phyloP scores from a whole-genome alignment of 2,329 filamentous ascomycete species.

The Xylariales sp. region DNA sequence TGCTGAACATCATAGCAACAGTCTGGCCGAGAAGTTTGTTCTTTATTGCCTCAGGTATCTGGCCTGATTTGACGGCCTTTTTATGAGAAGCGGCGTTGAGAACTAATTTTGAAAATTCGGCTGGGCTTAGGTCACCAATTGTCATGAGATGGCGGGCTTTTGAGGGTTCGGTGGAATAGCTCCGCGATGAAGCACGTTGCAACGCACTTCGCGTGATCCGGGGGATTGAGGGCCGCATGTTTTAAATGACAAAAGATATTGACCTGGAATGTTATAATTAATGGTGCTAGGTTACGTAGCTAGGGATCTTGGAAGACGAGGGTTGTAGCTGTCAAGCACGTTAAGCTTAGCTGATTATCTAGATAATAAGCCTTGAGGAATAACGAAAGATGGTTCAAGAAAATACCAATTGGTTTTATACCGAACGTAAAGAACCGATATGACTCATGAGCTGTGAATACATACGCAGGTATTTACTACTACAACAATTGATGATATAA shows the following conservation, averaged over 20 bases:
- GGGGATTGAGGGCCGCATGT: constrained; percentile 44
- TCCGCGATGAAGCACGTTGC: constrained; percentile 59
- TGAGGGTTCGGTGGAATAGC: constrained; percentile 33
- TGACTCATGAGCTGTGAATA: constrained; percentile 22
- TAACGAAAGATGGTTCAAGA: not conserved
- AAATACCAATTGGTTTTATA: constrained; percentile 10
- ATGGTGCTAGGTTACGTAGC: not conserved
- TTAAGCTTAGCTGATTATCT: not conserved
- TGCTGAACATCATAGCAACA: constrained; percentile 96
- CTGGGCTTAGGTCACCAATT: constrained; percentile 83
- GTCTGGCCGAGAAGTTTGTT: constrained; percentile 78
- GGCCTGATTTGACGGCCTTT: constrained; percentile 76
- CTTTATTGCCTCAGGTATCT: constrained; percentile 68
- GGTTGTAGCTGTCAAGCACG: not conserved
- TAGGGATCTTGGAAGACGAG: not conserved
- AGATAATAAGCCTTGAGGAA: not conserved
- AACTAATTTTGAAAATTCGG: constrained; percentile 84
- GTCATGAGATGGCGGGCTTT: constrained; percentile 87
- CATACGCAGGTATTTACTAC: not conserved
- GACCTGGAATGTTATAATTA: not conserved
- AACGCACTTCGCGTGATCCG: constrained; percentile 48
- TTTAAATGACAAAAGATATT: constrained; percentile 10
- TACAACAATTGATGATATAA: constrained; percentile 10
- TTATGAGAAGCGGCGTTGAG: constrained; percentile 85
- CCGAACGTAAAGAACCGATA: not conserved